Evolutionary conservation across 192 early-diverging fungal species (phyloP).

Genomic region (Rhizophagus sp.): DNA sequence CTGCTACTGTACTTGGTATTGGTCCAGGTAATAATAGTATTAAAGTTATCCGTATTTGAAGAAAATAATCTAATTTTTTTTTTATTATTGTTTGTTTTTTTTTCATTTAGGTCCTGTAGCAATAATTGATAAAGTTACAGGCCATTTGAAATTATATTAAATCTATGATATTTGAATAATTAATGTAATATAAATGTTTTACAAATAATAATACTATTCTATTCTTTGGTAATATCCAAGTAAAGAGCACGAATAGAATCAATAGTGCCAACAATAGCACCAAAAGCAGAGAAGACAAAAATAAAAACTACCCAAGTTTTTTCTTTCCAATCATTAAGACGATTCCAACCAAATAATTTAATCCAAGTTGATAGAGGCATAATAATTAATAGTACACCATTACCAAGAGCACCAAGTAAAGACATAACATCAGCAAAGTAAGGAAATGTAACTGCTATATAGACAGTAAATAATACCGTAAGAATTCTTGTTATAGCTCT

Average conservation of each 20-base stretch:
- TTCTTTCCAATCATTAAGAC: constrained; percentile 38
- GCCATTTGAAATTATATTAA: constrained; percentile 45
- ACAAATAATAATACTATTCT: no score
- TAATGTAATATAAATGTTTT: not conserved
- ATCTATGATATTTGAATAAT: not conserved
- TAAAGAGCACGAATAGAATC: constrained; percentile 4
- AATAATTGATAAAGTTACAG: constrained; percentile 42
- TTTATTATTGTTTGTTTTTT: not conserved
- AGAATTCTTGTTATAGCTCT: constrained; percentile 49
- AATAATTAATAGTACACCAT: constrained; percentile 56
- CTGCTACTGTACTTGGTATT: constrained; percentile 89
- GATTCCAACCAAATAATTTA: constrained; percentile 50
- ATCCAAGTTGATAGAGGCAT: constrained; percentile 56
- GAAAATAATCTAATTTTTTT: not conserved
- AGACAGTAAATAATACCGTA: constrained; percentile 43
- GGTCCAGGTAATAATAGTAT: constrained; percentile 70
- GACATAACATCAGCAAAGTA: constrained; percentile 64
- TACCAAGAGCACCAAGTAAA: constrained; percentile 59
- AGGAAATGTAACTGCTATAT: constrained; percentile 50
- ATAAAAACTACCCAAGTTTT: constrained; percentile 37
- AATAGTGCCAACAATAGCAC: constrained; percentile 13
- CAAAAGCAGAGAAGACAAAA: constrained; percentile 27
- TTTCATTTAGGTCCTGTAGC: constrained; percentile 37
- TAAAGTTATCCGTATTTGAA: no score
- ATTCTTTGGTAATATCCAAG: not conserved